phyloP scores from a whole-genome alignment of 306 rosid genomes.

The Nissolia schottii region DNA sequence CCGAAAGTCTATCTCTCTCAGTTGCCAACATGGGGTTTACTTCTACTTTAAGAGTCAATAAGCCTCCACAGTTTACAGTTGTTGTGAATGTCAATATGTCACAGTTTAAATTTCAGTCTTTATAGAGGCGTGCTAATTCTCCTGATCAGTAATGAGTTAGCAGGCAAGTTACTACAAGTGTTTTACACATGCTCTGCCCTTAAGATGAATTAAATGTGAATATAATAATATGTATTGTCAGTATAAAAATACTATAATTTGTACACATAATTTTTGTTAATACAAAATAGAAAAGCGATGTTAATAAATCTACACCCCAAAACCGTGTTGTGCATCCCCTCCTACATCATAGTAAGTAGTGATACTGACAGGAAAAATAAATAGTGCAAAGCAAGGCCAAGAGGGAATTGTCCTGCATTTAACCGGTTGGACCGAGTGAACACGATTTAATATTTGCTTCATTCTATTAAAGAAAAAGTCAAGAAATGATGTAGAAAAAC shows the following conservation, averaged over 20 bases:
- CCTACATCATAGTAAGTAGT: not conserved
- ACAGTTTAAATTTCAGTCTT: not conserved
- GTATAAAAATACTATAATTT: not conserved
- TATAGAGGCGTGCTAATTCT: not conserved
- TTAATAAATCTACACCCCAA: not conserved
- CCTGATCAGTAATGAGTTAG: not conserved
- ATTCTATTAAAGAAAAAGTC: not conserved
- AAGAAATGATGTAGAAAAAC: not conserved
- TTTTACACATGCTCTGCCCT: not conserved
- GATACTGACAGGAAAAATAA: not conserved
- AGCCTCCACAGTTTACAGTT: not conserved
- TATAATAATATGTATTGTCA: not conserved
- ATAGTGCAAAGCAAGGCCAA: not conserved
- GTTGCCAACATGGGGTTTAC: not conserved
- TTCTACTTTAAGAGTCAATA: conserved; percentile 13
- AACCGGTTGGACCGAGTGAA: not conserved
- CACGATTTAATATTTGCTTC: not conserved
- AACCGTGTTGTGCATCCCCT: not conserved
- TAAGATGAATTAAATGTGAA: not conserved
- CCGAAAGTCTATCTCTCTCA: not conserved
- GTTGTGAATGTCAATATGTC: not conserved
- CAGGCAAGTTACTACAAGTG: not conserved
- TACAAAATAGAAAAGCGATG: not conserved
- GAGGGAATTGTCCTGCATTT: not conserved
- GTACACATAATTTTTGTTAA: not conserved